Evolutionary conservation across 176 grass and related monocot genomes (phyloP).

Genomic region (Paspalum notatum): DNA sequence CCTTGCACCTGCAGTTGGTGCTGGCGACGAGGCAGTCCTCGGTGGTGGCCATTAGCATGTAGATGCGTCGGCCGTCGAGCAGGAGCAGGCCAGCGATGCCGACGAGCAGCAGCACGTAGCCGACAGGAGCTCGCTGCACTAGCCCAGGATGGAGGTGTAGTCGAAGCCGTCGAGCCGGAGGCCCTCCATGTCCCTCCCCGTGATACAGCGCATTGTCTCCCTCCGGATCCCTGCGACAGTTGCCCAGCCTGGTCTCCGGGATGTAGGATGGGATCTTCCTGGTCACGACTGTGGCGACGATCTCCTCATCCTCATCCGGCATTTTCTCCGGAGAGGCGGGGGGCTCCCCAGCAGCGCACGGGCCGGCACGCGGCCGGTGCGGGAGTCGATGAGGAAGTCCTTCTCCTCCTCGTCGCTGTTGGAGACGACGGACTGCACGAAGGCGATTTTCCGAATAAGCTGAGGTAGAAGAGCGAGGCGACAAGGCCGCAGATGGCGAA

Average conservation of each 20-base stretch:
- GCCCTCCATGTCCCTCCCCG: constrained; percentile 58
- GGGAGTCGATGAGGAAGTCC: constrained; percentile 44
- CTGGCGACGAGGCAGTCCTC: constrained; percentile 85
- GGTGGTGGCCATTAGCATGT: constrained; percentile 84
- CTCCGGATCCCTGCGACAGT: constrained; percentile 72
- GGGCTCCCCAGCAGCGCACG: constrained; percentile 44
- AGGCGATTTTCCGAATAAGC: constrained; percentile 86
- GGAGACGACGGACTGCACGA: constrained; percentile 78
- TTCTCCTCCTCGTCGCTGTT: constrained; percentile 80
- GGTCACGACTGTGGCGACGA: constrained; percentile 47
- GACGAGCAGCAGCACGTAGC: constrained; percentile 70
- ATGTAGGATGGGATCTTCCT: constrained; percentile 66
- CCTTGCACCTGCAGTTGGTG: constrained; percentile 77
- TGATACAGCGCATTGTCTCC: constrained; percentile 69
- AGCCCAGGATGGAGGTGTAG: constrained; percentile 65
- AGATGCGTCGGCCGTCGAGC: constrained; percentile 56
- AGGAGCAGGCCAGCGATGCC: constrained; percentile 71
- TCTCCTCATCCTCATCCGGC: constrained; percentile 63
- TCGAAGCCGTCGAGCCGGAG: constrained; percentile 75
- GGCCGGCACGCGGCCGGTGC: not conserved
- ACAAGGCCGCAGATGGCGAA: constrained; percentile 82
- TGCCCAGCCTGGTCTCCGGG: constrained; percentile 63
- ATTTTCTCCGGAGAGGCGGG: constrained; percentile 42
- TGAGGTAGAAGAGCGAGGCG: constrained; percentile 75
- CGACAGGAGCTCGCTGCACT: constrained; percentile 83